Conservation (phyloP, 2,329 filamentous ascomycete genomes). For the Aureobasidium sp. region DNA sequence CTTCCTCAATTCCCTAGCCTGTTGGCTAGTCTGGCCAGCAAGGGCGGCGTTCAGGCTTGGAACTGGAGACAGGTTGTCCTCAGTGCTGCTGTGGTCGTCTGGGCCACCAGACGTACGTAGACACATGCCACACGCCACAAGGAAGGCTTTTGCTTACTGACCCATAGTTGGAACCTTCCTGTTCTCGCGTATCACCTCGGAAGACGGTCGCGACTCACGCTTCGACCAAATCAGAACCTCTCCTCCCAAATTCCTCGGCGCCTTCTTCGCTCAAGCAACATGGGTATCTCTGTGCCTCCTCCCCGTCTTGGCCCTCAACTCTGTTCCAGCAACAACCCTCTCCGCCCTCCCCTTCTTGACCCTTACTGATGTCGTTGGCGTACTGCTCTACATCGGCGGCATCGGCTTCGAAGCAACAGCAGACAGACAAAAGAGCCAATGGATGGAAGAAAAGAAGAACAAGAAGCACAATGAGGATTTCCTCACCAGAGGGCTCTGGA, state of each 20-base stretch:
- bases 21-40: constrained; percentile 38
- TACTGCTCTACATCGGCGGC: constrained; percentile 53
- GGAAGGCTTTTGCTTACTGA: not conserved
- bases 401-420: constrained; percentile 55
- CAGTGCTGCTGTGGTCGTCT: constrained; percentile 51
- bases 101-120: constrained; percentile 51
- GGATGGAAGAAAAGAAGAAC: constrained; percentile 53
- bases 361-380: constrained; percentile 50
- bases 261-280: constrained; percentile 55
- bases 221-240: constrained; percentile 50
- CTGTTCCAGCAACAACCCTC: constrained; percentile 49
- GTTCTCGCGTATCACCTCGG: constrained; percentile 52
- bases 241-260: constrained; percentile 47
- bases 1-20: constrained; percentile 43
- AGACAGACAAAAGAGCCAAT: constrained; percentile 57
- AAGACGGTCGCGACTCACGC: constrained; percentile 52
- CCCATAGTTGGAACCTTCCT: constrained; percentile 56
- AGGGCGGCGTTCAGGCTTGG: constrained; percentile 37
- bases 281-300: constrained; percentile 63
- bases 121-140: constrained; percentile 22
- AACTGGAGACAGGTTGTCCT: constrained; percentile 58
- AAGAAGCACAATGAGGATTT: constrained; percentile 64
- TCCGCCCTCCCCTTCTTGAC: constrained; percentile 44
- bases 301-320: constrained; percentile 58
- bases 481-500: constrained; percentile 57